Evolutionary conservation across 2,329 filamentous ascomycete genomes (phyloP), one percentile per base, ranked within the genome.

Genomic region (Xylaria arbuscula): DNA sequence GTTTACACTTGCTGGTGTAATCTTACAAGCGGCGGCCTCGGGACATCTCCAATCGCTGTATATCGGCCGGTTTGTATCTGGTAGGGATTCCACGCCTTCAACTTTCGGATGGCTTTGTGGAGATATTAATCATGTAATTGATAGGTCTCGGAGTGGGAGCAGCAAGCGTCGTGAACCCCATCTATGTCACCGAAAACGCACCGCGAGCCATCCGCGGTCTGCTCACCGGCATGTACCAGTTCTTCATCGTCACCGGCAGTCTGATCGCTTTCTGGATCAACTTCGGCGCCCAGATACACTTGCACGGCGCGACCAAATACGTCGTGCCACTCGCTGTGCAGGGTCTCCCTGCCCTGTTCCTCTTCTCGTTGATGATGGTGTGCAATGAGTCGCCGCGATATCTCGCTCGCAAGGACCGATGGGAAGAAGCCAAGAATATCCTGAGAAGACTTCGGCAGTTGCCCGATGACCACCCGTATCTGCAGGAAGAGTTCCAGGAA

Each of bases 381-480:
- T 89, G 87, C 82, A 86, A 87, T 74, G 89, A 92, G 74, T 90
- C 87, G 0, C 89, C 89, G 3, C 84, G 89, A 55, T 91, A 87
- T 83, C 83, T 91, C 2, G 89, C 89, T 22, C 88, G 88, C 66
- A 83, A 87, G 74, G 88, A 91, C 74, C 83, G 85, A 53, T 90
- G 88, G 88, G 89, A 91, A 70, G 84, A 89, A 64, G 86, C 89
- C 15, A 86, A 84, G 53, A 65, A 61, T 0, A 84, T 87, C 1
- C 83, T 92, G 17, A 80, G 83, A 13, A 82, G 80, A 53, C 84
- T 92, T 51, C 86, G 90, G 47, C 81, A 86, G 64, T 81, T 91
- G 2, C 81, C 84, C 1, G 65, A 80, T 11, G 80, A 81, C 11
- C 86, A 89, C 72, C 82, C 83, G 0, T 89, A 89, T 73, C 75